Evolutionary conservation across 305 asterid species (phyloP).

Genomic region (Fraxinus velutina): DNA sequence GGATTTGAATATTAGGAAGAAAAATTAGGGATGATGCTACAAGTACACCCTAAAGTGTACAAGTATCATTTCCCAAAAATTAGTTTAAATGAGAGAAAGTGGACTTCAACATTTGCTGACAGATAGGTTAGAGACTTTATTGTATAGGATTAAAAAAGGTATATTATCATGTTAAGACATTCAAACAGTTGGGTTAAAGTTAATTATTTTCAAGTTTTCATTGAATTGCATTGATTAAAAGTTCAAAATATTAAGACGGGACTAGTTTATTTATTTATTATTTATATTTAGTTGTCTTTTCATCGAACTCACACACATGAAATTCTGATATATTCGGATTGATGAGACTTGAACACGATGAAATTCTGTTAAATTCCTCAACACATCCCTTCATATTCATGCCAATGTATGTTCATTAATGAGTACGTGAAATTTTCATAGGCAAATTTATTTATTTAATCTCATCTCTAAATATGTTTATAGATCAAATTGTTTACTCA

Average conservation of each 20-base stretch:
- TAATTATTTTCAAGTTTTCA: slow-evolving; percentile 15
- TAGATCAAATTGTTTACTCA: background rate
- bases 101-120: slow-evolving; percentile 33
- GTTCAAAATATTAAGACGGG: background rate
- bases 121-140: slow-evolving; percentile 39
- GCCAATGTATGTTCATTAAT: background rate
- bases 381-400: background rate
- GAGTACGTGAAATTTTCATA: background rate
- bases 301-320: background rate
- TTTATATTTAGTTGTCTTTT: background rate
- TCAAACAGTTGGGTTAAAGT: background rate
- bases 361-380: background rate
- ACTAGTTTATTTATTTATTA: background rate
- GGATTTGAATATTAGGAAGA: slow-evolving; percentile 37
- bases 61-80: background rate
- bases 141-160: background rate
- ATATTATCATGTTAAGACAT: background rate
- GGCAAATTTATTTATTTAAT: background rate
- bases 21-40: background rate
- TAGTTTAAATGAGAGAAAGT: background rate
- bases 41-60: background rate
- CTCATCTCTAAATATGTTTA: background rate
- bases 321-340: background rate
- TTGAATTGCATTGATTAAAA: background rate
- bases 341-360: background rate